Evolutionary conservation across 2,329 filamentous ascomycete genomes (phyloP), one percentile per base, ranked within the genome.

Genomic region (Penicillium sp.): DNA sequence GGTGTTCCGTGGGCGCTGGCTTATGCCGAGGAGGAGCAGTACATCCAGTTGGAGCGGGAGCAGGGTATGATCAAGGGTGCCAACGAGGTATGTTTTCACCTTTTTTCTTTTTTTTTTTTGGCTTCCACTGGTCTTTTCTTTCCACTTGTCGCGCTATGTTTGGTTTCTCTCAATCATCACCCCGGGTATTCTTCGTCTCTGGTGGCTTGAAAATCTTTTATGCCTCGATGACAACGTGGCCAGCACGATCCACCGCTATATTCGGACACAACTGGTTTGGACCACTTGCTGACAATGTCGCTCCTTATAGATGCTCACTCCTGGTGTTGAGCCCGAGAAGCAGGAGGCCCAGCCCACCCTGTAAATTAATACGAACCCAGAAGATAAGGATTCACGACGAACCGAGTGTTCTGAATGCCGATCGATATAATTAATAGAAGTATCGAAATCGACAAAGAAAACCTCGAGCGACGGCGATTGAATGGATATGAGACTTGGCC

Each of bases 1-100:
- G 91, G 90, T 62, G 89, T 97, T 44, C 93, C 93, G 48, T 97
- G 90, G 79, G 91, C 90, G 51, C 78, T 98, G 61, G 92, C 90
- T 50, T 92, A 90, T 69, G 85, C 87, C 57, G 93, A 98, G 79
- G 93, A 98, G 78, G 90, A 96, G 80, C 89, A 95, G 78, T 84
- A 95, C 70, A 80, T 92, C 58, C 92, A 95, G 78, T 95, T 96
- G 89, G 93, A 98, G 83, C 84, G 90, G 73, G 92, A 96, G 78
- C 90, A 91, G 82, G 85, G 87, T 72, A 93, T 95, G 89, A 87
- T 93, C 72, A 89, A 95, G 81, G 83, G 87, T 66, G 89, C 89
- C 56, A 86, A 87, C 67, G 89, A 95, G 78, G 82, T 86, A 65
- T 63, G 77, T 73, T 52, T 24, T 28, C 2, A 33, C 43, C 24